Conservation (phyloP, 2,329 filamentous ascomycete species). For the Penicillium sp. region DNA sequence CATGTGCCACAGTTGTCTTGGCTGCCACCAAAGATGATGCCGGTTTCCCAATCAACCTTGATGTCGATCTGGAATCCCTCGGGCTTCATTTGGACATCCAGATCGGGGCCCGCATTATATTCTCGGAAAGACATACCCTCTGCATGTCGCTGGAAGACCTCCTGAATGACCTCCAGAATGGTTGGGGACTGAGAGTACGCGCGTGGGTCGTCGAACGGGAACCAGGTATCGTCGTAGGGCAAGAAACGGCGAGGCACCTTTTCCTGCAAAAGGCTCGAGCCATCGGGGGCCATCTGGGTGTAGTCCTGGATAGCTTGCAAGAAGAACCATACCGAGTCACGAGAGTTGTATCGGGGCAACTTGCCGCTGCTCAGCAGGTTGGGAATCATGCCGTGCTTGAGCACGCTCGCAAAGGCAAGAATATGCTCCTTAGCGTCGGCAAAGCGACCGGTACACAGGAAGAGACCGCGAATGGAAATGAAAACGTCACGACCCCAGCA, state of each 20-base stretch:
- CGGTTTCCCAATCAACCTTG: constrained; percentile 82
- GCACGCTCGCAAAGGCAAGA: constrained; percentile 83
- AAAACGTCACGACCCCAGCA: constrained; percentile 98
- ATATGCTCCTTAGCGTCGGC: constrained; percentile 91
- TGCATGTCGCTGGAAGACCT: constrained; percentile 87
- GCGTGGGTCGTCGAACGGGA: constrained; percentile 69
- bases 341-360: constrained; percentile 84
- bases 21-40: constrained; percentile 89
- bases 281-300: constrained; percentile 71
- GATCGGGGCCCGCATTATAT: constrained; percentile 79
- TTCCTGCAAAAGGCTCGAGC: constrained; percentile 65
- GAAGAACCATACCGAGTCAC: constrained; percentile 98
- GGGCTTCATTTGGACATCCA: constrained; percentile 89
- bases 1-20: constrained; percentile 95
- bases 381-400: constrained; percentile 98
- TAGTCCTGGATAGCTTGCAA: constrained; percentile 95
- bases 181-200: constrained; percentile 82
- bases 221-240: constrained; percentile 95
- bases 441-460: constrained; percentile 81
- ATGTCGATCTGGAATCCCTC: constrained; percentile 91
- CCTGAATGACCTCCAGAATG: constrained; percentile 84
- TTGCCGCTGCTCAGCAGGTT: constrained; percentile 85
- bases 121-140: constrained; percentile 86
- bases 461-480: constrained; percentile 88
- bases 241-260: constrained; percentile 79